Conservation (phyloP, 768 basidiomycete genomes). For the Tylopilus felleus region DNA sequence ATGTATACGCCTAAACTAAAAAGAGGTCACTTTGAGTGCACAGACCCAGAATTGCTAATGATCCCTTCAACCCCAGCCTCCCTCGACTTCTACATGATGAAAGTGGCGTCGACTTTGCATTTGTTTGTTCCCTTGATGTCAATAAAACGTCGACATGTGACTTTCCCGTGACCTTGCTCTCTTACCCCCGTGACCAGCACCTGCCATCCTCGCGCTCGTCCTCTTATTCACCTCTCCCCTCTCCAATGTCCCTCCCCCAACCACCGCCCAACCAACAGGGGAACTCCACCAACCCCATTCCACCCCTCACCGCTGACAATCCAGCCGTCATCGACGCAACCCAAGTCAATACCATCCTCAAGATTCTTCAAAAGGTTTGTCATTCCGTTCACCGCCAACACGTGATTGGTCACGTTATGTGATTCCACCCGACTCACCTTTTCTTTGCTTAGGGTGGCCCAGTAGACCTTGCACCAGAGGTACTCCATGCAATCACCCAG, state of each 20-base stretch:
- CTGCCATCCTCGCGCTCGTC: constrained; percentile 12
- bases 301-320: constrained; percentile 8
- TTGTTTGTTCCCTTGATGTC: constrained; percentile 28
- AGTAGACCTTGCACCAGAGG: background rate
- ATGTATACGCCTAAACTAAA: background rate
- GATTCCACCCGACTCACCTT: background rate
- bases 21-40: background rate
- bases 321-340: constrained; percentile 40
- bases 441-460: constrained; percentile 35
- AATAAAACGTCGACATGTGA: constrained; percentile 41
- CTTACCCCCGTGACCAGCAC: constrained; percentile 41
- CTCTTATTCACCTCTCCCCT: background rate
- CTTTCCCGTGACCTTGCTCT: constrained; percentile 40
- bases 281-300: constrained; percentile 5
- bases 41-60: too few species aligned
- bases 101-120: constrained; percentile 25
- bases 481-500: constrained; percentile 38
- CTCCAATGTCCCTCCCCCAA: constrained; percentile 16
- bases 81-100: too few species aligned
- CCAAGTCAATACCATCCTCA: constrained; percentile 59
- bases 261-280: constrained; percentile 14
- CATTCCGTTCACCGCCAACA: constrained; percentile 3
- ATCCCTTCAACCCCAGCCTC: too few species aligned
- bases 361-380: constrained; percentile 57
- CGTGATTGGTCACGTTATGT: constrained; percentile 29